Conservation (phyloP, 2,329 filamentous ascomycete species). For the Bisporella sp. region DNA sequence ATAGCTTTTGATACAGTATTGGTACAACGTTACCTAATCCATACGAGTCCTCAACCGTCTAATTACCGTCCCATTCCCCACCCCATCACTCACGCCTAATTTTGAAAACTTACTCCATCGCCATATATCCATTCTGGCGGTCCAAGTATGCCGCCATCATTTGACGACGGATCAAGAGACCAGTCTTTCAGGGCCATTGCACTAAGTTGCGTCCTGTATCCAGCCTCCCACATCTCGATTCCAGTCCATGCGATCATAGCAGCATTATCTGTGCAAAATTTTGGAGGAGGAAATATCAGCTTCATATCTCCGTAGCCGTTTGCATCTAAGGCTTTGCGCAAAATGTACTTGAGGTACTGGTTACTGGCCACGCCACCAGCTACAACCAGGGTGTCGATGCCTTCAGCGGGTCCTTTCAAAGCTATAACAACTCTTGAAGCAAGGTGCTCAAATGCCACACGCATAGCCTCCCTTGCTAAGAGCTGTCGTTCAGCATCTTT, state of each 20-base stretch:
- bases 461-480: conserved; percentile 70
- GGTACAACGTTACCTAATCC: too few species aligned
- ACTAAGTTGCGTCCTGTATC: conserved; percentile 57
- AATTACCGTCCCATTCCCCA: too few species aligned
- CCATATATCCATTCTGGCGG: conserved; percentile 40
- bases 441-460: conserved; percentile 81
- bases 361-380: conserved; percentile 91
- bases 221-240: conserved; percentile 82
- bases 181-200: conserved; percentile 61
- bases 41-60: too few species aligned
- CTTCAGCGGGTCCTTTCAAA: conserved; percentile 35
- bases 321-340: conserved; percentile 49
- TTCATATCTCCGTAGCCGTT: conserved; percentile 55
- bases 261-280: conserved; percentile 88
- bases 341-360: conserved; percentile 64
- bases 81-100: too few species aligned
- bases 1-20: too few species aligned
- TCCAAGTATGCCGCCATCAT: conserved; percentile 63
- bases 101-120: too few species aligned
- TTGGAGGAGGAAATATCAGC: conserved; percentile 67
- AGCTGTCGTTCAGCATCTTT: conserved; percentile 53
- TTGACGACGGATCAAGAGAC: conserved; percentile 58
- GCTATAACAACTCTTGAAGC: conserved; percentile 66
- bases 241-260: conserved; percentile 97
- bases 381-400: conserved; percentile 61